A percentile compares a stretch with the other conserved stretches of the same genome.
These are phyloP conservation scores for Nemania sp. DNA, from an alignment of 2,329 filamentous ascomycete genomes.

Conservation along the genomic window DNA sequence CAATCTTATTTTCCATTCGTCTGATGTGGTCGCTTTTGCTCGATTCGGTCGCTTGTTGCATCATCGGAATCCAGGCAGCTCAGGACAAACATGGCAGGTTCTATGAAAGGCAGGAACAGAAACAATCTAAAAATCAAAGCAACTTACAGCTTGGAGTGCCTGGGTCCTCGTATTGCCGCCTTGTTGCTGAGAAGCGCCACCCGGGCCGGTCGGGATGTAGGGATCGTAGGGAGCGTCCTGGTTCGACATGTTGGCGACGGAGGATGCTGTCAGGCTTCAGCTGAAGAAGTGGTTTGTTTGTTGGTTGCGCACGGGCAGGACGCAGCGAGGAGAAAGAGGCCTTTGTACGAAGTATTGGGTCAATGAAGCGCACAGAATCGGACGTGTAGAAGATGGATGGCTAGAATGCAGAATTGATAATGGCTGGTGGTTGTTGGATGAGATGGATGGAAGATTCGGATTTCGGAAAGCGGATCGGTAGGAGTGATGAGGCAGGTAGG, in stretches of 20 bases:
- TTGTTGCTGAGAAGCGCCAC: conserved; percentile 48
- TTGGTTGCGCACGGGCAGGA: not conserved
- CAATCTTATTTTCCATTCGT: not conserved
- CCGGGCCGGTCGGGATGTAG: conserved; percentile 77
- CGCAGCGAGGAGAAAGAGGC: conserved; percentile 1
- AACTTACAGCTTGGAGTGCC: conserved; percentile 83
- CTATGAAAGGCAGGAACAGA: conserved; percentile 13
- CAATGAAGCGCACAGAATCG: conserved; percentile 14
- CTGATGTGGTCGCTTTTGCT: conserved; percentile 4
- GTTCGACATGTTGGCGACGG: conserved; percentile 53
- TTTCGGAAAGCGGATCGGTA: not conserved
- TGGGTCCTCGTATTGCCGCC: conserved; percentile 58
- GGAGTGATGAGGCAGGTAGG: too few species aligned
- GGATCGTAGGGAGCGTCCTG: conserved; percentile 77
- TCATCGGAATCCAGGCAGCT: conserved; percentile 27
- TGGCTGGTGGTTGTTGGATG: conserved; percentile 14
- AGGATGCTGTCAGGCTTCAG: conserved; percentile 9
- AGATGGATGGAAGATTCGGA: conserved; percentile 3
- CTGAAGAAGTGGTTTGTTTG: not conserved
- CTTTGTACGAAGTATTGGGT: conserved; percentile 6
- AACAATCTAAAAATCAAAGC: conserved; percentile 27
- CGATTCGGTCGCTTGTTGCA: conserved; percentile 10
- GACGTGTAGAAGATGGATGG: conserved; percentile 13
- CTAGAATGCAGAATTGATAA: conserved; percentile 12
- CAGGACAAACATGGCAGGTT: conserved; percentile 25